Conservation (phyloP, 1,284 basidiomycete genomes). For the Hypsizygus ulmarius region DNA sequence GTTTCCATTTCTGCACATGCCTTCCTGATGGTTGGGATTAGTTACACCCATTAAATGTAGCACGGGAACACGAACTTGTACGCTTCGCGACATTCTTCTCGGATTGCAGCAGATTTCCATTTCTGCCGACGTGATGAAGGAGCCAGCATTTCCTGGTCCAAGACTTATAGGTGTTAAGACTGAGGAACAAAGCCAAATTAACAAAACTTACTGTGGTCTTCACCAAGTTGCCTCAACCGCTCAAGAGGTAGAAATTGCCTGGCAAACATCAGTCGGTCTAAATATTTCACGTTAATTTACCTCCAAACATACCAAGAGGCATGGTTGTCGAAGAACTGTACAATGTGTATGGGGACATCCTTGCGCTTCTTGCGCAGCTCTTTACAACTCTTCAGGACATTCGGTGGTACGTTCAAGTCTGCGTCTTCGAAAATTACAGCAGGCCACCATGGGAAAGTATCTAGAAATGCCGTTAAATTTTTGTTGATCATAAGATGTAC, state of each 20-base stretch:
- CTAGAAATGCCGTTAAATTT: conserved; percentile 28
- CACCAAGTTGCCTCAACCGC: conserved; percentile 54
- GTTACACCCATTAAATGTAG: background rate
- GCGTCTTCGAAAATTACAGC: conserved; percentile 56
- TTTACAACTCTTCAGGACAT: conserved; percentile 40
- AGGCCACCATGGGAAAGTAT: conserved; percentile 66
- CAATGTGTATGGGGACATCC: conserved; percentile 41
- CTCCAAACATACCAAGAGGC: conserved; percentile 52
- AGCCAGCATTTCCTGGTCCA: conserved; percentile 52
- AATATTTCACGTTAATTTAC: background rate
- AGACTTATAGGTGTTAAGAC: background rate
- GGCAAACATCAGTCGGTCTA: conserved; percentile 4
- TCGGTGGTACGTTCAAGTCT: conserved; percentile 47
- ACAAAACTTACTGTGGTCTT: conserved; percentile 48
- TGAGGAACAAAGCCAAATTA: too few relatives aligned
- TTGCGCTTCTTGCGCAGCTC: conserved; percentile 31
- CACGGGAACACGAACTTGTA: conserved; percentile 37
- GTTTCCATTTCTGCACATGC: conserved; percentile 53
- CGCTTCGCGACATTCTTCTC: conserved; percentile 47
- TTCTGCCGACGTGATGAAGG: conserved; percentile 43
- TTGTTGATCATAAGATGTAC: background rate
- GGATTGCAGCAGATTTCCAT: conserved; percentile 45
- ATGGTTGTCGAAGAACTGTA: conserved; percentile 67
- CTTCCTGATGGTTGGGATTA: conserved; percentile 26
- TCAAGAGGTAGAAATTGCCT: conserved; percentile 55